phyloP scores from a whole-genome alignment of 179 eudicot genomes.

The Dionaea muscipula region DNA sequence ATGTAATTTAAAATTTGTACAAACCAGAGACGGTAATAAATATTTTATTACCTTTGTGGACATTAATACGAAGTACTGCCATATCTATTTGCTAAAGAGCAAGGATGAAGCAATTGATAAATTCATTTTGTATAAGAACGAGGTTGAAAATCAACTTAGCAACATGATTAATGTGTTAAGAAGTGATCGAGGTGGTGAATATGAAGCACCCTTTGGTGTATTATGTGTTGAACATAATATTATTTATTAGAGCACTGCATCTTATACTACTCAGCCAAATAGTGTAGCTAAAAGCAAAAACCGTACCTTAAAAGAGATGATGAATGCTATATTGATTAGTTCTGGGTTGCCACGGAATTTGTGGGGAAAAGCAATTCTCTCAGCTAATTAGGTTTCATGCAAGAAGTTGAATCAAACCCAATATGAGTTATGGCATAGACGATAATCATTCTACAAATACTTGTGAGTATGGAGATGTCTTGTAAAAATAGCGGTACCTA shows the following conservation, averaged over 20 bases:
- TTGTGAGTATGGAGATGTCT: background rate
- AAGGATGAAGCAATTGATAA: background rate
- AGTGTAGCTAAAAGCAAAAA: background rate
- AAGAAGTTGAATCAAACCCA: background rate
- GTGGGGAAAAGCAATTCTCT: background rate
- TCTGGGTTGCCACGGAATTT: background rate
- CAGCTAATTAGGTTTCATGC: background rate
- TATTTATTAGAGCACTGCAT: background rate
- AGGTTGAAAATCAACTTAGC: slow-evolving; percentile 9
- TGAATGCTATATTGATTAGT: background rate
- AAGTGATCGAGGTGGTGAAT: background rate
- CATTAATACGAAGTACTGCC: background rate
- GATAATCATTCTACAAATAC: background rate
- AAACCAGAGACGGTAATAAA: background rate
- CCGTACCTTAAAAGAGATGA: no score
- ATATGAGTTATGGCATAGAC: background rate
- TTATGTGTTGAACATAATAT: background rate
- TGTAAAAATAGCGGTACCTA: background rate
- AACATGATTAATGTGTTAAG: background rate
- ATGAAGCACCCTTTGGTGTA: no score
- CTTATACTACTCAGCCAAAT: background rate
- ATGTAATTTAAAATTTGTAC: background rate
- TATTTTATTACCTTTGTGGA: background rate
- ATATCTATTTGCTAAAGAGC: slow-evolving; percentile 4
- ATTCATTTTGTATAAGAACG: background rate